These are phyloP conservation scores for Paramecium octaurelia DNA, from an alignment of 73 alveolate species.

Conservation along the genomic window DNA sequence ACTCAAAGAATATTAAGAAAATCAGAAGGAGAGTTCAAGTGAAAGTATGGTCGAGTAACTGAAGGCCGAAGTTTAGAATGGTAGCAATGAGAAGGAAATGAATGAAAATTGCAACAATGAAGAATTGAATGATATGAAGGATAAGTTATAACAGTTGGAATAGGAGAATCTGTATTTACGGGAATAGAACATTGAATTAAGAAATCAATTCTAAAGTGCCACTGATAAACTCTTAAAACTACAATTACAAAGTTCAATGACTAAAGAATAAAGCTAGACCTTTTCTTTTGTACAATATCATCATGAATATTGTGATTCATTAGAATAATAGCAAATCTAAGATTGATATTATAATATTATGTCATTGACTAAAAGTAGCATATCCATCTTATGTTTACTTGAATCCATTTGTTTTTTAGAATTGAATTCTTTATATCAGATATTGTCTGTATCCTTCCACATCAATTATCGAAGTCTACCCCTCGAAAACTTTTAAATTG, in stretches of 20 bases:
- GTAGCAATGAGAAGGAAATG: not conserved
- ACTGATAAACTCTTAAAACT: conserved; percentile 10
- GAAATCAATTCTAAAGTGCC: not conserved
- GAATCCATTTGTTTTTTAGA: not conserved
- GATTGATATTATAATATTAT: not conserved
- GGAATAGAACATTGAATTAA: not conserved
- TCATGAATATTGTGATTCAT: not conserved
- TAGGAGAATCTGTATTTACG: not conserved
- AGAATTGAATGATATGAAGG: not conserved
- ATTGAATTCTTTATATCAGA: not conserved
- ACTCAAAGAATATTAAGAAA: not conserved
- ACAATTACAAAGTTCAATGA: not conserved
- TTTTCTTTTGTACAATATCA: conserved; percentile 9
- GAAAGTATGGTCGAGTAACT: not conserved
- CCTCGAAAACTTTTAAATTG: not conserved
- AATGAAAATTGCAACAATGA: not conserved
- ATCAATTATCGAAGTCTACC: not conserved
- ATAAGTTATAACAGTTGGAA: not conserved
- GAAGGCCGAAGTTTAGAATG: not conserved
- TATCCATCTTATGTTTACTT: conserved; percentile 7
- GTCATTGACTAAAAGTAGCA: conserved; percentile 34
- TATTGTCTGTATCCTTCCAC: conserved; percentile 43
- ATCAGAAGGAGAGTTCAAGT: not conserved
- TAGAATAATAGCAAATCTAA: not conserved
- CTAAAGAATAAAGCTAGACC: not conserved